Evolutionary conservation across 441 rosid genomes (phyloP).

Genomic region (Biscutella laevigata): DNA sequence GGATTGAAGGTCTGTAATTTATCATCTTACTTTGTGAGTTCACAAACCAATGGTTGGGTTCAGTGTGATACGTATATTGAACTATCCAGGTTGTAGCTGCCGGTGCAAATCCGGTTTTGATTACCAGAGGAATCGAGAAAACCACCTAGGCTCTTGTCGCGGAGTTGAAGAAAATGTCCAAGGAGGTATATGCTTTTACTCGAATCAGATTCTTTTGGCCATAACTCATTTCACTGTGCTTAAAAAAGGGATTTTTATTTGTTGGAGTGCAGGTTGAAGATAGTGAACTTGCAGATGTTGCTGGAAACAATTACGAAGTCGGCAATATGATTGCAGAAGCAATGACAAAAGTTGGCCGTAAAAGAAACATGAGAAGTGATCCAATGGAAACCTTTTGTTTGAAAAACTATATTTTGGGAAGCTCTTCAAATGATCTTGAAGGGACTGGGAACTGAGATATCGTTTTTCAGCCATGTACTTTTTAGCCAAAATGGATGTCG

Average conservation of each 20-base stretch:
- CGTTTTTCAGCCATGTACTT: background rate
- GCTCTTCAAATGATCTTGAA: background rate
- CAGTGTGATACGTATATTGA: background rate
- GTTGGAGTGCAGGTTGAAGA: constrained; percentile 56
- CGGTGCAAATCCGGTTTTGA: constrained; percentile 80
- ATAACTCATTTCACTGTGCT: background rate
- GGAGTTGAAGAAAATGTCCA: constrained; percentile 64
- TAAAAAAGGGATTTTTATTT: background rate
- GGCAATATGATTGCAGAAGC: constrained; percentile 96
- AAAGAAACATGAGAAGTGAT: background rate
- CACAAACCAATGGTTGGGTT: background rate
- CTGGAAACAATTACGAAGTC: constrained; percentile 85
- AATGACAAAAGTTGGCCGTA: constrained; percentile 63
- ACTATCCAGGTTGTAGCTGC: constrained; percentile 73
- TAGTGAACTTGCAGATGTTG: constrained; percentile 90
- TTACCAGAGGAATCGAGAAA: constrained; percentile 81
- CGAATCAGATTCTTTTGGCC: background rate
- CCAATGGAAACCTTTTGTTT: background rate
- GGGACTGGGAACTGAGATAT: background rate
- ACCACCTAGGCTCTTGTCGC: constrained; percentile 63
- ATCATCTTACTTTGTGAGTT: background rate
- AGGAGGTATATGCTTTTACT: constrained; percentile 50
- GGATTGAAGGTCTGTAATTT: constrained; percentile 66
- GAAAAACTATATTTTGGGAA: background rate
- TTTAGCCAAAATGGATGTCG: background rate